Percentiles rank a stretch among this genome's conserved stretches.
phyloP scores from a whole-genome alignment of 225 moss, liverwort and hornwort genomes.

The Polytrichum formosum region DNA sequence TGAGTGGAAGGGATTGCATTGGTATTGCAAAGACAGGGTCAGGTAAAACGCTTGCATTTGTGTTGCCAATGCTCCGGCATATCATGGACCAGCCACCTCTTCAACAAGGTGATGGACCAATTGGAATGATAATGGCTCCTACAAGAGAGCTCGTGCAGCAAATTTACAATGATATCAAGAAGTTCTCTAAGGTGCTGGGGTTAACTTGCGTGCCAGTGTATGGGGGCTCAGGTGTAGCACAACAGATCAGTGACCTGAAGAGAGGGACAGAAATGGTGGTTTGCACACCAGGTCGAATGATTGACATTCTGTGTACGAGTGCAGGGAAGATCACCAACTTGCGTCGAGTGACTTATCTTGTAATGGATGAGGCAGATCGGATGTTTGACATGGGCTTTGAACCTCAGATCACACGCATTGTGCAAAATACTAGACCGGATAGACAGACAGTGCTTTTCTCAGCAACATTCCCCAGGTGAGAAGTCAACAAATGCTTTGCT shows the following conservation, averaged over 20 bases:
- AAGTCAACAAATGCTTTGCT: not conserved
- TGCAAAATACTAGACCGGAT: constrained; percentile 94
- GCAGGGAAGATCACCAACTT: constrained; percentile 94
- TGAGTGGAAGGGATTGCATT: constrained; percentile 98
- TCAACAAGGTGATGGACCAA: constrained; percentile 92
- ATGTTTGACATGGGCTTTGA: constrained; percentile 99
- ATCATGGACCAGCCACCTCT: constrained; percentile 95
- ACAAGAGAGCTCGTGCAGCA: constrained; percentile 98
- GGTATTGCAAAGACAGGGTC: constrained; percentile 99
- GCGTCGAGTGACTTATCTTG: constrained; percentile 93
- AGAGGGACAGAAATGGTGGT: constrained; percentile 98
- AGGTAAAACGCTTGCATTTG: constrained; percentile 95
- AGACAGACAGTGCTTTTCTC: constrained; percentile 97
- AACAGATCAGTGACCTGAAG: constrained; percentile 95
- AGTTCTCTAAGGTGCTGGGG: constrained; percentile 82
- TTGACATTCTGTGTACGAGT: constrained; percentile 96
- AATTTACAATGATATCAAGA: constrained; percentile 87
- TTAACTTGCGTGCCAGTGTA: constrained; percentile 95
- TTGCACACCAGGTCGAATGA: constrained; percentile 98
- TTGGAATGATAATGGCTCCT: constrained; percentile 97
- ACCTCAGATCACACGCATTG: constrained; percentile 97
- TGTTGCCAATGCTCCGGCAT: constrained; percentile 94
- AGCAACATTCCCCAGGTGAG: constrained; percentile 82
- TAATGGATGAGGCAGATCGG: constrained; percentile 99
- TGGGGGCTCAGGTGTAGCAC: constrained; percentile 95